Evolutionary conservation across 2,329 filamentous ascomycete species (phyloP), one percentile per base, ranked within the genome.

Genomic region (Apiospora sp.): DNA sequence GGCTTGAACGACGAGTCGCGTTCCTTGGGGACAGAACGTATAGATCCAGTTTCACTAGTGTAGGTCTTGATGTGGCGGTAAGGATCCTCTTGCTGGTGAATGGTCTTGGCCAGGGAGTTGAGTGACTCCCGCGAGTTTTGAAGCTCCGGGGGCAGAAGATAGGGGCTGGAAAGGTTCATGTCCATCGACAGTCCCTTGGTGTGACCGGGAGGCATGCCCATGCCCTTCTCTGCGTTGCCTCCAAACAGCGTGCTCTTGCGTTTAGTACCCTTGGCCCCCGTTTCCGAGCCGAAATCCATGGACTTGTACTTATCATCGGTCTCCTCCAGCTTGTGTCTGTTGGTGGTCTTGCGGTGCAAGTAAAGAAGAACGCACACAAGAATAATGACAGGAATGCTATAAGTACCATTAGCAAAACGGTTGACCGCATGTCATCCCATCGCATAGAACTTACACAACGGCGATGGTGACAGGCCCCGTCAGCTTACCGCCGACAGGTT

Each of bases 291-390:
- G 80, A 98, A 99, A 82, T 99, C 96, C 80, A 98, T 88, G 0
- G 94, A 96, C 80, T 93, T 95, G 83, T 97, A 94, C 76, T 94
- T 94, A 82, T 98, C 95, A 75, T 93, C 91, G 24, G 89, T 87
- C 83, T 99, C 96, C 83, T 99, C 96, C 73, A 87, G 84, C 71
- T 87, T 86, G 75, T 94, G 87, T 78, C 91, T 94, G 80, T 89
- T 90, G 51, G 93, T 84, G 78, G 94, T 93, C 81, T 94, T 89
- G 70, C 94, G 90, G 80, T 98, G 95, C 48, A 99, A 88, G 79
- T 91, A 92, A 75, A 95, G 79, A 51, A 98, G 85, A 1, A 94
- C 88, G 68, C 90, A 80, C 0, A 92, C 81, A 27, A 93, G 92
- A 74, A 89, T 84, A 43, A 91, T 85, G 67, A 98, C 80, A 0